Evolutionary conservation across 2,329 filamentous ascomycete species (phyloP), one percentile per base, ranked within the genome.

Genomic region (Botrytis paeoniae): DNA sequence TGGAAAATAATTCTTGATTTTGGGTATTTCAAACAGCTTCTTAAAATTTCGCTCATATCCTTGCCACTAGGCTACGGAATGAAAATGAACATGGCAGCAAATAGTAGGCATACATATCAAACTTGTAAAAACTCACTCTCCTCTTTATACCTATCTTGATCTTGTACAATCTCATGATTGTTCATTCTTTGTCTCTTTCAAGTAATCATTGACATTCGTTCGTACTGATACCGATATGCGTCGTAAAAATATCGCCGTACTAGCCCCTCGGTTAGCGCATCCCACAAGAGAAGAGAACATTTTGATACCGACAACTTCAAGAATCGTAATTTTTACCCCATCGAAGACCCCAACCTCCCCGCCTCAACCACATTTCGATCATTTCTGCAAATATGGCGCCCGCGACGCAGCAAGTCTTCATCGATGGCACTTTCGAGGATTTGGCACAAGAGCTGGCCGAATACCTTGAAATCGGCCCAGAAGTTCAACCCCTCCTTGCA

Each of bases 391-490:
- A 69, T 29, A 79, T 79, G 78, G 78, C 78, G 73, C 75, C 74
- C 64, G 63, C 75, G 63, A 78, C 75, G 71, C 79, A 80, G 72
- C 79, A 89, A 84, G 86, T 91, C 82, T 92, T 92, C 81, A 89
- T 99, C 84, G 96, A 99, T 87, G 96, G 96, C 83, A 89, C 90
- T 80, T 97, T 98, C 83, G 91, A 94, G 83, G 96, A 98, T 86
- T 91, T 98, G 82, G 91, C 93, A 80, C 91, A 93, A 84, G 96
- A 99, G 86, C 93, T 99, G 86, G 94, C 95, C 83, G 92, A 95
- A 80, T 98, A 97, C 85, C 87, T 99, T 82, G 94, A 97, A 84
- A 87, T 91, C 79, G 89, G 88, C 80, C 81, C 86, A 78, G 90
- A 92, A 78, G 85, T 96, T 82, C 87, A 91, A 82, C 89, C 93